These are phyloP conservation scores for Kodamaea leandrae DNA, from an alignment of 805 yeast species.

Conservation along the genomic window DNA sequence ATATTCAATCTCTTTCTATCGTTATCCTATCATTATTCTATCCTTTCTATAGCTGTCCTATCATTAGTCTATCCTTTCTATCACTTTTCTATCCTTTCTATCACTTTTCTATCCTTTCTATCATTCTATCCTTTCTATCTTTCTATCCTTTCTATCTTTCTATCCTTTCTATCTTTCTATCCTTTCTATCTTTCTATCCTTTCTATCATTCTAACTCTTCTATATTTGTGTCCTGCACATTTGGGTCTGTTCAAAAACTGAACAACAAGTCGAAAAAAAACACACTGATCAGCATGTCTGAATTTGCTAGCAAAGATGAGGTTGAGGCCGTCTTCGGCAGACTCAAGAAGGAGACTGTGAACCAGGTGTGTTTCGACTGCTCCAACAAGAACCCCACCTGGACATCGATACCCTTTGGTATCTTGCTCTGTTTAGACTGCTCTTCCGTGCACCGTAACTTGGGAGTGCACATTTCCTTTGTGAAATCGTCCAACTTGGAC, in stretches of 20 bases:
- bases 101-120: background rate
- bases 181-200: background rate
- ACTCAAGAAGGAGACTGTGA: constrained; percentile 65
- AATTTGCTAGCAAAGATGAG: constrained; percentile 66
- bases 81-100: background rate
- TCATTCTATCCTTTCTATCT: background rate
- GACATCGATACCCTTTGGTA: constrained; percentile 97
- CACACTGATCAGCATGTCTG: constrained; percentile 36
- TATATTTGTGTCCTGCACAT: no score
- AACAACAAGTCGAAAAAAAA: constrained; percentile 1
- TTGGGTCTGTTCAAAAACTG: background rate
- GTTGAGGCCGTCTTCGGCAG: constrained; percentile 62
- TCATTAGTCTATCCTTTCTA: no score
- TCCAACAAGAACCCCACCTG: constrained; percentile 93
- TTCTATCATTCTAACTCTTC: background rate
- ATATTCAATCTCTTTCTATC: no score
- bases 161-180: background rate
- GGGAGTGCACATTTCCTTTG: constrained; percentile 96
- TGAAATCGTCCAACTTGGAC: constrained; percentile 86
- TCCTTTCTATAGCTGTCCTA: no score
- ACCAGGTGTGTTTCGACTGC: constrained; percentile 91
- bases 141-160: background rate
- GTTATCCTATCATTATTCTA: no score
- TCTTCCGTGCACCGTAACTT: constrained; percentile 92
- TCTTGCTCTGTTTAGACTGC: constrained; percentile 88